Conservation (phyloP, 2,329 filamentous ascomycete genomes). For the Pyrenochaeta sp. region DNA sequence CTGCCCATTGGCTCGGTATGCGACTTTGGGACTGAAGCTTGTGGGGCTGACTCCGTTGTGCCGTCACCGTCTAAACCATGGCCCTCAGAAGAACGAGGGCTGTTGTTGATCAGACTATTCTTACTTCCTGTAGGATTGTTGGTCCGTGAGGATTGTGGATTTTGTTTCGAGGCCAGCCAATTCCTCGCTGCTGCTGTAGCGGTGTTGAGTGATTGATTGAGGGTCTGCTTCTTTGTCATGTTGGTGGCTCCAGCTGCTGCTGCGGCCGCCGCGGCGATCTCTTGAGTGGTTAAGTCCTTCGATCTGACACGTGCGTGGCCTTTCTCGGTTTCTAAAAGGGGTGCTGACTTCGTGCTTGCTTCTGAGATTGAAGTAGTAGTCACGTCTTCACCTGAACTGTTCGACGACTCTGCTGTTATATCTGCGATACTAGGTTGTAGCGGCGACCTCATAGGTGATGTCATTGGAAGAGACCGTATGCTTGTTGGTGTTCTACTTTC, state of each 20-base stretch:
- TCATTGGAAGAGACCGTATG: constrained; percentile 68
- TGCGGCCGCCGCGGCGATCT: constrained; percentile 31
- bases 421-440: constrained; percentile 45
- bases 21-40: constrained; percentile 28
- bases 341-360: constrained; percentile 21
- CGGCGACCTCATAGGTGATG: constrained; percentile 61
- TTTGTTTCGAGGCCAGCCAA: constrained; percentile 63
- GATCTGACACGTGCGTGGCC: constrained; percentile 23
- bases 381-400: constrained; percentile 27
- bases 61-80: constrained; percentile 14
- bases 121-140: constrained; percentile 11
- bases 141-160: constrained; percentile 24
- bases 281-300: constrained; percentile 30
- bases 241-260: constrained; percentile 28
- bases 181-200: constrained; percentile 67
- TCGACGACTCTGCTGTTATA: constrained; percentile 16
- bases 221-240: constrained; percentile 32
- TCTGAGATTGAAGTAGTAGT: constrained; percentile 35
- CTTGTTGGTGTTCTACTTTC: constrained; percentile 69
- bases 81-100: constrained; percentile 19
- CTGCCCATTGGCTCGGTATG: constrained; percentile 78
- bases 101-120: constrained; percentile 18
- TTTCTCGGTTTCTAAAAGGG: constrained; percentile 11
- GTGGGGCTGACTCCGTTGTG: constrained; percentile 8
- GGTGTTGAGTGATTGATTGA: constrained; percentile 51